These are phyloP conservation scores for Erodium maritimum DNA, from an alignment of 345 rosid species.

Conservation along the genomic window DNA sequence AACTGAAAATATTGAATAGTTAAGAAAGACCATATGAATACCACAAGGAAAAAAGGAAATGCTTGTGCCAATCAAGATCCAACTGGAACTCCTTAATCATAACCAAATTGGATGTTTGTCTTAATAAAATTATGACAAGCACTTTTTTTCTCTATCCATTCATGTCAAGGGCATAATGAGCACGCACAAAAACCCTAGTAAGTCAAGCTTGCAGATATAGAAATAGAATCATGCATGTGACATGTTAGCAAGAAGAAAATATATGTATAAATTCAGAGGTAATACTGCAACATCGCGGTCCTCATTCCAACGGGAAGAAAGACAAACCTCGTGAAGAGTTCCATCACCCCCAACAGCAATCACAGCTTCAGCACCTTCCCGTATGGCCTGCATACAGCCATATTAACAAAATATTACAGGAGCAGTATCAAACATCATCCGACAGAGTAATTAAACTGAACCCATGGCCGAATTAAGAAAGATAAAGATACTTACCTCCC, in stretches of 20 bases:
- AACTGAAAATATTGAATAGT: too few relatives aligned
- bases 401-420: background rate
- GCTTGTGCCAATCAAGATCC: background rate
- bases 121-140: too few relatives aligned
- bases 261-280: background rate
- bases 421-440: background rate
- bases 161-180: too few relatives aligned
- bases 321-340: slow-evolving; percentile 78
- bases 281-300: slow-evolving; percentile 22
- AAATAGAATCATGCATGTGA: background rate
- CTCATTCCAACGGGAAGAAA: background rate
- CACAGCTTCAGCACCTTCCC: slow-evolving; percentile 90
- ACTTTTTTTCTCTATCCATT: too few relatives aligned
- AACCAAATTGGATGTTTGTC: background rate
- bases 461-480: slow-evolving; percentile 10
- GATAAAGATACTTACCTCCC: slow-evolving; percentile 47
- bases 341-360: slow-evolving; percentile 99
- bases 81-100: background rate
- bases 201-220: background rate
- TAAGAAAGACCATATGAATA: too few relatives aligned
- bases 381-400: slow-evolving; percentile 47
- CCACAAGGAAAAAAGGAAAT: background rate
- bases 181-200: too few relatives aligned
- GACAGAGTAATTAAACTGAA: slow-evolving; percentile 6
- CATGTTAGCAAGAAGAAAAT: background rate